Conservation (phyloP, 805 yeast genomes). For the Candida incommunis region DNA sequence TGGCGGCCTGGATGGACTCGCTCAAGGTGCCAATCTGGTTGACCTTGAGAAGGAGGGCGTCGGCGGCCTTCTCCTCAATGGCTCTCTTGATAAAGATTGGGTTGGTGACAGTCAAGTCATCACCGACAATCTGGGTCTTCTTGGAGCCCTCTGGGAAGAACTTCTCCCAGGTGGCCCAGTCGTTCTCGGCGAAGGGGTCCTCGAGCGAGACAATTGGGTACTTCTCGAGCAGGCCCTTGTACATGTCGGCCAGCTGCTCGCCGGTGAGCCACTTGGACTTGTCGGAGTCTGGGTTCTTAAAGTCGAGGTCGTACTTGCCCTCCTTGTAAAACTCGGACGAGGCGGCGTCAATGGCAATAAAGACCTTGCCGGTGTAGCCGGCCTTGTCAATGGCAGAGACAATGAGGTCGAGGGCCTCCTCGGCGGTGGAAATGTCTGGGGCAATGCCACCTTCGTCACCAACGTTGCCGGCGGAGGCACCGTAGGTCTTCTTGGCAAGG, state of each 20-base stretch:
- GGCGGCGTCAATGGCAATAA: conserved; percentile 92
- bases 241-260: conserved; percentile 71
- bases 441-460: conserved; percentile 99
- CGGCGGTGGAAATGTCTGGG: conserved; percentile 89
- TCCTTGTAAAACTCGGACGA: conserved; percentile 96
- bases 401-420: conserved; percentile 94
- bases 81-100: conserved; percentile 89
- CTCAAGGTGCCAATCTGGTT: conserved; percentile 96
- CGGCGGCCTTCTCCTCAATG: conserved; percentile 90
- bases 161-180: conserved; percentile 96
- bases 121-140: conserved; percentile 87
- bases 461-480: conserved; percentile 97
- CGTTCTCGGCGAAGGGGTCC: conserved; percentile 99
- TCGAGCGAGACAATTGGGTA: conserved; percentile 98
- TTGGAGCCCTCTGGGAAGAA: conserved; percentile 40
- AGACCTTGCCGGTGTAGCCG: conserved; percentile 87
- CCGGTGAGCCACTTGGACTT: conserved; percentile 83
- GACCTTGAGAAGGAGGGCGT: conserved; percentile 90
- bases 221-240: conserved; percentile 63
- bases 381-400: conserved; percentile 79
- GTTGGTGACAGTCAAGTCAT: conserved; percentile 98
- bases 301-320: conserved; percentile 94
- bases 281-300: conserved; percentile 94
- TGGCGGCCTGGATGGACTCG: conserved; percentile 95
- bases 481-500: conserved; percentile 87